Base-by-base conservation (phyloP, 1,284 basidiomycete species). In the Apiotrichum gamsii region DNA sequence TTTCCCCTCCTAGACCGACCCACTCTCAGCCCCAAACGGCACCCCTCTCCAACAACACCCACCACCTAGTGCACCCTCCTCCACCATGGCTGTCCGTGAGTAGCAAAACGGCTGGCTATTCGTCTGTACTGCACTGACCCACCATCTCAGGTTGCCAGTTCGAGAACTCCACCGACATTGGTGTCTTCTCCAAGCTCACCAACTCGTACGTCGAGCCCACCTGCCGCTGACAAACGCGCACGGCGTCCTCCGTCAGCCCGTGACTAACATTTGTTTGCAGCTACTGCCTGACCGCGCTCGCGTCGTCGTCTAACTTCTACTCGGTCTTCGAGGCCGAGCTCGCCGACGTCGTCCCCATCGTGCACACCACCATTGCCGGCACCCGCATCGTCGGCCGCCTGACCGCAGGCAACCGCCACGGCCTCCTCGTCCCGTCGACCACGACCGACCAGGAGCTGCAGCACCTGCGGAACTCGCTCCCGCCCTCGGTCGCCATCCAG, bases 361-460 rank as follows among this genome's bases (percentile, higher is more conserved):
- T 98, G 41, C 90, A 97, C 78, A 93, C 93, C 45, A 89, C 84
- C 66, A 96, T 98, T 72, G 91, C 82, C 38, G 94, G 94, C 28
- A 97, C 90, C 5, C 83, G 94, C 54, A 94, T 98, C 64, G 77
- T 98, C 56, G 94, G 95, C 25, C 82, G 94, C 54, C 73, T 98
- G 62, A 91, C 90, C 45, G 91, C 91, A 67, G 91, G 91, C 54
- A 95, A 96, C 76, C 81, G 90, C 59, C 91, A 98, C 72, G 94
- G 94, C 50, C 81, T 99, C 30, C 85, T 99, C 52, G 90, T 99
- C 14, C 94, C 94, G 3, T 83, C 86, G 43, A 87, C 91, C 42
- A 95, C 95, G 39, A 95, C 93, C 44, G 95, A 98, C 71, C 94
- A 97, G 71, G 95, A 98, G 73, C 81, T 98, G 8, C 94, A 98